These are phyloP conservation scores for Pythium aquatile DNA, from an alignment of 352 stramenopile genomes.

Conservation along the genomic window DNA sequence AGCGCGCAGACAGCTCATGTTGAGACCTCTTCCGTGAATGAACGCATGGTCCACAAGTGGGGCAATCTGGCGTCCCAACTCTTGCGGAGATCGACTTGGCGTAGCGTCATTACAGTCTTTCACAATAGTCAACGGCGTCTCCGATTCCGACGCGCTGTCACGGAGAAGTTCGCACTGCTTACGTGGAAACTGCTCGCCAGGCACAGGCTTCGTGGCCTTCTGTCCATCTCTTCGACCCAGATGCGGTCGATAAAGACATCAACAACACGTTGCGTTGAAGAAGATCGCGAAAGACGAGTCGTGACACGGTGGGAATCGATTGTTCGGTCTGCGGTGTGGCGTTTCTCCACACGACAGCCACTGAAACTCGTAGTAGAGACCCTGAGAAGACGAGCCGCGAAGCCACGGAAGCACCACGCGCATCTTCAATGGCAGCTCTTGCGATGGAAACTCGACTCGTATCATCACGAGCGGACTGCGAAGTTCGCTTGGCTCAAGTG, in stretches of 20 bases:
- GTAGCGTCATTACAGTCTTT: neutral
- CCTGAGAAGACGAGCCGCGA: neutral
- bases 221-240: neutral
- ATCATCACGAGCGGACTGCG: neutral
- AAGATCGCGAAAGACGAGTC: neutral
- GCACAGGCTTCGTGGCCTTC: neutral
- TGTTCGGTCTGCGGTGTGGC: neutral
- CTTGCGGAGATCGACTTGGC: neutral
- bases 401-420: neutral
- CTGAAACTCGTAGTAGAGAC: neutral
- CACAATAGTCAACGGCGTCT: neutral
- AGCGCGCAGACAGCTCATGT: neutral
- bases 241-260: neutral
- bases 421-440: neutral
- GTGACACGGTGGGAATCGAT: neutral
- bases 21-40: neutral
- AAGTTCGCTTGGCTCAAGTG: neutral
- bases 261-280: neutral
- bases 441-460: neutral
- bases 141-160: neutral
- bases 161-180: neutral
- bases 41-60: neutral
- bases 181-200: neutral
- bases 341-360: neutral
- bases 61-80: neutral